Base-by-base conservation (phyloP, 768 basidiomycete genomes). In the Suillus bovinus region DNA sequence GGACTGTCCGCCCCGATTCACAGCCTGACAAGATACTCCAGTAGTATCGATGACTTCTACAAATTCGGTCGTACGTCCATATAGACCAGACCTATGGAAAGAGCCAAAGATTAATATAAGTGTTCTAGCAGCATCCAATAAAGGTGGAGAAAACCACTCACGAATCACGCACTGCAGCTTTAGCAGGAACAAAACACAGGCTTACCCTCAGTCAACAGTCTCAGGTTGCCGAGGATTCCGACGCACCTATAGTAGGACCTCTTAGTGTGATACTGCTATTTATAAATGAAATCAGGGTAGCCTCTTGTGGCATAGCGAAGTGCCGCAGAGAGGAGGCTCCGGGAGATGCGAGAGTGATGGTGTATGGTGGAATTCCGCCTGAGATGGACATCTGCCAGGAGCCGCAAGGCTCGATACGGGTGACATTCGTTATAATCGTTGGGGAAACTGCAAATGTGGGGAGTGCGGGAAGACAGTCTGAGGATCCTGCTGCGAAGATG, bases 311-410 rank as follows among this genome's bases (percentile, higher is more conserved):
- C 5, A 71, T 68, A 2, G 78, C 78, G 34, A 79, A 75, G 63
- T 82, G 81, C 20, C 78, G 81, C 24, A 81, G 70, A 9, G 75
- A 69, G 1, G 77, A 71, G 0, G 80, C 78, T 55, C 75, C 72
- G 36, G 76, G 58, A 8, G 75, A 72, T 36, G 75, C 76, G 29
- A 85, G 62, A 0, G 77, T 78, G 20, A 84, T 63, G 16, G 65
- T 77, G 69, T 83, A 83, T 0, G 83, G 85, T 38, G 77, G 76
- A 0, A 71, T 70, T 13, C 81, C 82, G 8, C 80, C 82, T 13
- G 69, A 76, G 52, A 84, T 74, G 2, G 70, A 74, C 4, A 83
- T 61, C 4, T 80, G 78, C 82, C 82, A 83, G 2, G 79, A 79
- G 39, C 80, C 67, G 65, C 82, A 85, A 14, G 82, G 81, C 44